Conservation (phyloP, 2,329 filamentous ascomycete species). For the Sporothrix brasiliensis region DNA sequence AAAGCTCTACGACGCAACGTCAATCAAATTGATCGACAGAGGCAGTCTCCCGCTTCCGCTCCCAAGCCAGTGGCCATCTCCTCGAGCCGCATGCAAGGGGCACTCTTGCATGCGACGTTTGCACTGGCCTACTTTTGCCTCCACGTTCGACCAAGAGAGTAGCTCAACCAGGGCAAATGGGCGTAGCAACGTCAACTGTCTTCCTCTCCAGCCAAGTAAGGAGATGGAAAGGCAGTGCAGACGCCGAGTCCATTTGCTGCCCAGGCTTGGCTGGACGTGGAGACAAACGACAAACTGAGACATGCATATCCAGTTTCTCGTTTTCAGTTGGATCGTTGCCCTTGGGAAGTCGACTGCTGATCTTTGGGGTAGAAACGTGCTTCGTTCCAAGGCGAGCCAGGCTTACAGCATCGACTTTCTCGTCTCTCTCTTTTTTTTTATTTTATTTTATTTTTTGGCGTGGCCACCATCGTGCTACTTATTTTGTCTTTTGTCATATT, state of each 20-base stretch:
- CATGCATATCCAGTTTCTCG: background rate
- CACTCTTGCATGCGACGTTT: background rate
- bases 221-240: background rate
- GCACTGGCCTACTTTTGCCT: slow-evolving; percentile 1
- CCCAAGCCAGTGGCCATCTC: background rate
- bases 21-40: background rate
- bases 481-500: too few species aligned
- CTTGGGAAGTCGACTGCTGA: slow-evolving; percentile 6
- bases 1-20: background rate
- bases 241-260: too few species aligned
- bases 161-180: too few species aligned
- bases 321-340: background rate
- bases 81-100: slow-evolving; percentile 17
- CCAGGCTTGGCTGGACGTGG: background rate
- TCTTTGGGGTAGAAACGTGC: background rate
- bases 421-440: background rate
- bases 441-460: too few species aligned
- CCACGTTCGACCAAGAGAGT: background rate
- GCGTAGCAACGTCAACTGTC: too few species aligned
- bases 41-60: background rate
- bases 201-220: too few species aligned
- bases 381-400: background rate
- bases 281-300: slow-evolving; percentile 7
- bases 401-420: background rate
- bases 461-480: too few species aligned